These are phyloP conservation scores for Croton laevigatus DNA, from an alignment of 441 rosid genomes.

Conservation along the genomic window DNA sequence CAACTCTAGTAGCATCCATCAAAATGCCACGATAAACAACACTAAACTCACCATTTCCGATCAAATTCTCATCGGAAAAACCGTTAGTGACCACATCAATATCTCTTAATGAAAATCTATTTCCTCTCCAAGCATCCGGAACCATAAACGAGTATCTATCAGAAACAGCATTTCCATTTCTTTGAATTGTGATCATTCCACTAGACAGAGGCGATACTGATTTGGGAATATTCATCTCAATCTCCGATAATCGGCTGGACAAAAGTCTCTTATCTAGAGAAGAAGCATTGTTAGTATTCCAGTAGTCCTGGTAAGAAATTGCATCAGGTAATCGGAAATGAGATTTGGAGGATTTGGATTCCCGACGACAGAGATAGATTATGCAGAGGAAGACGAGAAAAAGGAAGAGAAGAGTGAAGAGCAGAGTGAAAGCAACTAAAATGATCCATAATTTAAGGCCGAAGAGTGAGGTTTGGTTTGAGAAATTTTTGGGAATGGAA, in stretches of 20 bases:
- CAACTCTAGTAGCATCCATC: conserved; percentile 43
- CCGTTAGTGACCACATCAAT: conserved; percentile 45
- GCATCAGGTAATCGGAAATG: conserved; percentile 17
- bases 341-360: conserved; percentile 28
- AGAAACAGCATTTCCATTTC: neutral
- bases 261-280: conserved; percentile 40
- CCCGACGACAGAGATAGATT: conserved; percentile 26
- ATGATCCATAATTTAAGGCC: conserved; percentile 53
- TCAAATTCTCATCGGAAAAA: conserved; percentile 45
- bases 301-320: conserved; percentile 13
- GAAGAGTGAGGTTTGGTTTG: conserved; percentile 41
- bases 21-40: conserved; percentile 50
- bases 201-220: conserved; percentile 10
- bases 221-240: conserved; percentile 36
- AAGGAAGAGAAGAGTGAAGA: conserved; percentile 28
- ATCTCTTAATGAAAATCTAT: conserved; percentile 39
- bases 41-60: conserved; percentile 47
- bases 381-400: conserved; percentile 26
- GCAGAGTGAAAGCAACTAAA: conserved; percentile 25
- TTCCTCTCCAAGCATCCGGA: conserved; percentile 31
- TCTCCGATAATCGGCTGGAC: conserved; percentile 27
- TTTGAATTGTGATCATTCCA: neutral
- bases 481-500: conserved; percentile 24
- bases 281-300: conserved; percentile 15
- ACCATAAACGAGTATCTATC: conserved; percentile 18